Percentiles rank a stretch among this genome's conserved stretches.
Evolutionary conservation across 2,329 filamentous ascomycete species (phyloP).

Genomic region (Colletotrichum costaricense): DNA sequence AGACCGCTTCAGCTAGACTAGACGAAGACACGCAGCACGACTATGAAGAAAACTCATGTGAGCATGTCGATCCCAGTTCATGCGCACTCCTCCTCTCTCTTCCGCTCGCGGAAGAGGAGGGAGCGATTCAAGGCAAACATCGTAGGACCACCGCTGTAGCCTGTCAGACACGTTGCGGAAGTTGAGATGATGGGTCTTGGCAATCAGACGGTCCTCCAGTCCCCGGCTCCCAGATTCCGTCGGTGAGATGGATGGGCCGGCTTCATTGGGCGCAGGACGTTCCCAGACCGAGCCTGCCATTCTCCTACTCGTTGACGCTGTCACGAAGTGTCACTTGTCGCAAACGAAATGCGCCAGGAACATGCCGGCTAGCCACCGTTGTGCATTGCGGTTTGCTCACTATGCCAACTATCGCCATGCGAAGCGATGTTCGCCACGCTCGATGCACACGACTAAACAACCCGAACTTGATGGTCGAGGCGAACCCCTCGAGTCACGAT

Average conservation of each 20-base stretch:
- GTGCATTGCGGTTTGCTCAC: not conserved
- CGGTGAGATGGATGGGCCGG: slow-evolving; percentile 16
- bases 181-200: slow-evolving; percentile 27
- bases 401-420: slow-evolving; percentile 1
- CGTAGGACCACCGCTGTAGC: not conserved
- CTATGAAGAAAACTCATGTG: not conserved
- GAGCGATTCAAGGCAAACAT: not conserved
- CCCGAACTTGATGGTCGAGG: not conserved
- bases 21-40: not conserved
- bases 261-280: not conserved
- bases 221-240: slow-evolving; percentile 13
- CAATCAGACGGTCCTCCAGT: slow-evolving; percentile 13
- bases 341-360: not conserved
- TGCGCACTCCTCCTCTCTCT: not conserved
- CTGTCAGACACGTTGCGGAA: slow-evolving; percentile 1
- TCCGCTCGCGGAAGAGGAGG: not conserved
- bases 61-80: not conserved
- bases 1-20: slow-evolving; percentile 3
- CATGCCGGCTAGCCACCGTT: not conserved
- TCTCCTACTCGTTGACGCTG: not conserved
- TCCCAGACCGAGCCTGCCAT: not conserved
- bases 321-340: slow-evolving; percentile 9
- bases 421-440: not conserved
- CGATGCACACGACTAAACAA: not conserved
- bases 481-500: not conserved